Conservation (phyloP, 225 moss, liverwort and hornwort species). For the Antitrichia curtipendula region DNA sequence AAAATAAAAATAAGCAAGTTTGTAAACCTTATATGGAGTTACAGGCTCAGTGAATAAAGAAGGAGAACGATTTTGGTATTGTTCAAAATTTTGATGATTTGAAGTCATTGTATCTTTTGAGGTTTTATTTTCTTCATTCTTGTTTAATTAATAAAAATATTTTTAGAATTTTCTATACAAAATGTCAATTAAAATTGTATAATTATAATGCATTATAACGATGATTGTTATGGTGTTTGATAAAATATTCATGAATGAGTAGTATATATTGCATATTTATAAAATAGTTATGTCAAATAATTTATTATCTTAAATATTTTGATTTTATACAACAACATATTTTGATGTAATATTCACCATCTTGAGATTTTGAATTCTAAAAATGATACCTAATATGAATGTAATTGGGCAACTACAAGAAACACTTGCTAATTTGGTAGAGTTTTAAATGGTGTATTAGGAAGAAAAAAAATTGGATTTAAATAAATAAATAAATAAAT, state of each 20-base stretch:
- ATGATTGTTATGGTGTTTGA: not conserved
- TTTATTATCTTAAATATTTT: not conserved
- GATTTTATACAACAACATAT: not conserved
- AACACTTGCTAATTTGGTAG: not conserved
- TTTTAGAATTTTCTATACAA: not conserved
- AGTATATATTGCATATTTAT: not conserved
- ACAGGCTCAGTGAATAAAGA: not conserved
- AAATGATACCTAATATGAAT: too few species aligned
- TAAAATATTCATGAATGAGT: not conserved
- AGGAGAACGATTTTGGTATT: not conserved
- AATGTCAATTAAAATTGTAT: not conserved
- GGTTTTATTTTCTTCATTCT: not conserved
- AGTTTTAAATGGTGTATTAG: accelerated
- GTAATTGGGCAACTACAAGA: too few species aligned
- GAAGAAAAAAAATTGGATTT: not conserved
- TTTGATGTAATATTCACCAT: not conserved
- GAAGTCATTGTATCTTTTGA: not conserved
- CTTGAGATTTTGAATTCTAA: too few species aligned
- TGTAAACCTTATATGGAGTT: not conserved
- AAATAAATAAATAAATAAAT: not conserved
- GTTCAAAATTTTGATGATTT: not conserved
- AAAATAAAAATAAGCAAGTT: too few species aligned
- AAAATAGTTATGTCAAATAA: not conserved
- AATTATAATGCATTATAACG: too few species aligned
- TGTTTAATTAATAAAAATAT: not conserved